Base-by-base conservation (phyloP, 2,329 filamentous ascomycete species). In the Aphanoascus verrucosus region DNA sequence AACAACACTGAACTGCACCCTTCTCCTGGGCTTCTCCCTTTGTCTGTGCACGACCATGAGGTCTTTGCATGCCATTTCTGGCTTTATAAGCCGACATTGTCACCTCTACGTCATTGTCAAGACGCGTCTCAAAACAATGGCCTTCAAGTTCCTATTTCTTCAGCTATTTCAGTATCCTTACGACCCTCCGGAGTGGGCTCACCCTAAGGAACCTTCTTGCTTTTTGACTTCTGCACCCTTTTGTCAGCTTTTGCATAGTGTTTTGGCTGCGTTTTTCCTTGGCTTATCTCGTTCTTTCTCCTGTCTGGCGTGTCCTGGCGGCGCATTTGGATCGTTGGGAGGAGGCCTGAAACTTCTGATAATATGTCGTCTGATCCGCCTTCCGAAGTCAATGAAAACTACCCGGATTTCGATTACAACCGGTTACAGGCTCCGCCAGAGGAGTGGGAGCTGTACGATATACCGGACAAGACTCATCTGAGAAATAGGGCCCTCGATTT, bases 111-210 rank as follows among this genome's bases (percentile, higher is more conserved):
- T 63, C 55, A 3, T 64, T 43, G 49, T 72, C 63, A 50, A 67
- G 72, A 3, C 66, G 59, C 32, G 67, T 62, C 1, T 55, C 14
- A 0, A 64, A 66, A 1, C 70, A 62, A 20, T 59, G 49, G 3
- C 52, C 53, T 35, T 61, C 59, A 1, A 65, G 58, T 52, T 71
- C 67, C 1, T 60, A 72, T 45, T 31, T 69, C 58, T 69, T 69
- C 71, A 49, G 72, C 67, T 17, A 58, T 57, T 17, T 69, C 62
- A n/a, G 56, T 52, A 45, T 60, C 55, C 15, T 58, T 49, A 3
- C 60, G 57, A 37, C 53, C 41, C 32, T 43, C 49, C 50, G 41
- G 42, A 46, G 12, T 46, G 34, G 19, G 34, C 32, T 40, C 40
- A 46, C 37, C 32, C 40, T 34, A 15, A 42, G 28, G 41, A 44